Percentiles rank a stretch among this genome's conserved stretches.
Evolutionary conservation across 2,329 filamentous ascomycete species (phyloP).

Genomic region (Clonostachys solani): DNA sequence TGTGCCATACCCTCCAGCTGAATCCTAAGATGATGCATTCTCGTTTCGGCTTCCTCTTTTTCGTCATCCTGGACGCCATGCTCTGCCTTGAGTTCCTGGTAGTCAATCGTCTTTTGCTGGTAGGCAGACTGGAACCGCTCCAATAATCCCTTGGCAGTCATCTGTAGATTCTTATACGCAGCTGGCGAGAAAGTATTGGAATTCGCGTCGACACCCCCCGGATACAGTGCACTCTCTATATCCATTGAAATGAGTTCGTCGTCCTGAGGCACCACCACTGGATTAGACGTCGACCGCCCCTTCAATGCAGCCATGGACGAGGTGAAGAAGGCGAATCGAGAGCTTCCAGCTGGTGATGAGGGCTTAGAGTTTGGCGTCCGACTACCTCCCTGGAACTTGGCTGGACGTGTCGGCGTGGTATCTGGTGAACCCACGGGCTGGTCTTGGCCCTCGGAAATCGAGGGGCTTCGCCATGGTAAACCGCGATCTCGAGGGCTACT

Average conservation of each 20-base stretch:
- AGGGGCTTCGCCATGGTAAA: not conserved
- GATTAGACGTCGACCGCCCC: conserved; percentile 9
- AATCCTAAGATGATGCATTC: conserved; percentile 48
- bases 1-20: conserved; percentile 57
- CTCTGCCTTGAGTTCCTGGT: conserved; percentile 48
- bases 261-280: conserved; percentile 22
- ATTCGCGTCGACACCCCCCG: conserved; percentile 32
- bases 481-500: not conserved
- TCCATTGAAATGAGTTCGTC: conserved; percentile 54
- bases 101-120: conserved; percentile 42
- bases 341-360: conserved; percentile 18
- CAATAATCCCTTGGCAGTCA: conserved; percentile 51
- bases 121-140: conserved; percentile 55
- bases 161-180: conserved; percentile 57
- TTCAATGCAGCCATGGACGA: conserved; percentile 35
- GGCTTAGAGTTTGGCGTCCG: conserved; percentile 24
- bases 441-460: not conserved
- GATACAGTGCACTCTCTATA: conserved; percentile 44
- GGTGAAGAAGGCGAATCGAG: conserved; percentile 40
- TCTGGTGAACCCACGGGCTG: not conserved
- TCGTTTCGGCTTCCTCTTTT: conserved; percentile 48
- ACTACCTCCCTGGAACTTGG: conserved; percentile 4
- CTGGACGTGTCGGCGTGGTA: conserved; percentile 1
- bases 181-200: conserved; percentile 46
- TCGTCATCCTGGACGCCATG: conserved; percentile 50